Evolutionary conservation across 352 stramenopile genomes (phyloP).

Genomic region (Phytophthora boehmeriae): DNA sequence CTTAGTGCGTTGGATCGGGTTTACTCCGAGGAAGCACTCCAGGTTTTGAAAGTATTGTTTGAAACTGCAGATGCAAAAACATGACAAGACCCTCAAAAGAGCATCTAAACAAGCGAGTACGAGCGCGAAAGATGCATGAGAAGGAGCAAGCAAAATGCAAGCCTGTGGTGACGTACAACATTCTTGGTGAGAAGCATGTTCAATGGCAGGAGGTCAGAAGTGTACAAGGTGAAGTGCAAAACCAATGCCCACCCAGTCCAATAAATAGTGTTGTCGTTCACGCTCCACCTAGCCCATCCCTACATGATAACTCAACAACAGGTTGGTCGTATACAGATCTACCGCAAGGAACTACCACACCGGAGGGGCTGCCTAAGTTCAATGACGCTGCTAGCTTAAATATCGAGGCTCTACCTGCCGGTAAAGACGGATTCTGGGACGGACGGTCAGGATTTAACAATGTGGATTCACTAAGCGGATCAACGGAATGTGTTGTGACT

Average conservation of each 20-base stretch:
- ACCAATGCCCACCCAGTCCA: conserved; percentile 15
- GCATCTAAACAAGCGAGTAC: conserved; percentile 12
- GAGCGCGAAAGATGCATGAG: conserved; percentile 31
- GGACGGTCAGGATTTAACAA: no score
- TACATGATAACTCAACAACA: neutral
- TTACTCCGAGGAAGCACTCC: conserved; percentile 27
- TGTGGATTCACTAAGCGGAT: no score
- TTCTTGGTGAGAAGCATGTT: conserved; percentile 69
- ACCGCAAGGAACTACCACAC: neutral
- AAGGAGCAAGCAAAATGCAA: conserved; percentile 31
- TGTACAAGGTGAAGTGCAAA: conserved; percentile 6
- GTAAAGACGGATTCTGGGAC: no score
- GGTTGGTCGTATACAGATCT: neutral
- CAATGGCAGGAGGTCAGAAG: conserved; percentile 41
- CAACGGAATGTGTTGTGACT: no score
- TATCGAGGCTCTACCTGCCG: no score
- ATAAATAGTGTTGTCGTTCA: conserved; percentile 21
- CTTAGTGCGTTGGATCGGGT: conserved; percentile 30
- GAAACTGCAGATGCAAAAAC: conserved; percentile 19
- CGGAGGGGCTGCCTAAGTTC: no score
- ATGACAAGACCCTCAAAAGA: conserved; percentile 15
- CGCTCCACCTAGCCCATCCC: conserved; percentile 21
- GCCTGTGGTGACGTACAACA: conserved; percentile 65
- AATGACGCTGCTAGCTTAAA: no score
- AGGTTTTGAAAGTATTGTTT: conserved; percentile 29